phyloP scores from a whole-genome alignment of 192 early-diverging fungal species.

The Dissophora globulifera region DNA sequence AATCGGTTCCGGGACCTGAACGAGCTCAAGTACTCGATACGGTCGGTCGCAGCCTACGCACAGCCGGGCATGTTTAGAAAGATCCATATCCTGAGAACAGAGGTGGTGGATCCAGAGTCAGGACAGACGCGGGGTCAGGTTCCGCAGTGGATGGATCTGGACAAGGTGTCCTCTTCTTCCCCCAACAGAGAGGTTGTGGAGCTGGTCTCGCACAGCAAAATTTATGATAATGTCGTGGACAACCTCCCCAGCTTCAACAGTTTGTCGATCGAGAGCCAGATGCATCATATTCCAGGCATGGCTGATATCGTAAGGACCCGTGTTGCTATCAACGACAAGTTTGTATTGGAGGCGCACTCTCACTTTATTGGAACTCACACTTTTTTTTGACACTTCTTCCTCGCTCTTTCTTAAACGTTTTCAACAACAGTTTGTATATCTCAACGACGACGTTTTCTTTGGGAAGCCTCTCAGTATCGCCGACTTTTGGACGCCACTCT shows the following conservation, averaged over 20 bases:
- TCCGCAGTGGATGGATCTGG: slow-evolving; percentile 21
- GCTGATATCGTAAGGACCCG: slow-evolving; percentile 38
- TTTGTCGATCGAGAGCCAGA: slow-evolving; percentile 54
- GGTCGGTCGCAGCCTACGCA: slow-evolving; percentile 37
- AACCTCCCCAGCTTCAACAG: slow-evolving; percentile 54
- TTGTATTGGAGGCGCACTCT: too few species aligned
- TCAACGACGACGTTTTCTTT: slow-evolving; percentile 57
- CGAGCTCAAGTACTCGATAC: slow-evolving; percentile 53
- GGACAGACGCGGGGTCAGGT: slow-evolving; percentile 14
- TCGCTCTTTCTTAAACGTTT: too few species aligned
- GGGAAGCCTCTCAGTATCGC: slow-evolving; percentile 8
- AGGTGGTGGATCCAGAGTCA: background rate
- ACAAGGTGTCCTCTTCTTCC: too few species aligned
- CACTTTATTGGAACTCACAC: too few species aligned
- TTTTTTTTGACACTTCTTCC: too few species aligned
- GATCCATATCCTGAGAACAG: slow-evolving; percentile 43
- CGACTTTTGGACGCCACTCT: slow-evolving; percentile 55
- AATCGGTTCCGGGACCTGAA: slow-evolving; percentile 45
- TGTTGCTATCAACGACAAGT: too few species aligned
- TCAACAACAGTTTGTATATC: slow-evolving; percentile 54
- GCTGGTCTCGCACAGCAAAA: slow-evolving; percentile 30
- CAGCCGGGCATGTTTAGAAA: slow-evolving; percentile 12
- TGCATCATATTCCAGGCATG: slow-evolving; percentile 38
- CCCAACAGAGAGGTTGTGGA: slow-evolving; percentile 3
- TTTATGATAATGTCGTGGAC: slow-evolving; percentile 30